Evolutionary conservation across 805 yeast genomes (phyloP).

Genomic region (Metschnikowia colocasiae): DNA sequence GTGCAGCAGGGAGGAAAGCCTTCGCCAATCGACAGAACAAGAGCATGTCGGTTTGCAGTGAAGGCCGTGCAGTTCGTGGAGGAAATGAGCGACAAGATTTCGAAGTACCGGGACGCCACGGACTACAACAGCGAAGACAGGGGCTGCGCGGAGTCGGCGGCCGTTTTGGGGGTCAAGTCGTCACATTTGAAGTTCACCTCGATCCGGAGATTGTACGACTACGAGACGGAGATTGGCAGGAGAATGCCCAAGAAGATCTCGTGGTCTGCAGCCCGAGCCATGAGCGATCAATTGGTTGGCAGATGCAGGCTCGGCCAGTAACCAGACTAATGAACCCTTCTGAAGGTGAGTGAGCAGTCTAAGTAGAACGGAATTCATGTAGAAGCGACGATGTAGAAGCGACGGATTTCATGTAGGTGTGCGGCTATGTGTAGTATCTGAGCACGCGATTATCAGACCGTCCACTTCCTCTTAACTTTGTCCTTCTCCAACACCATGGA

Average conservation of each 20-base stretch:
- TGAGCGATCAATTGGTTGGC: slow-evolving; percentile 83
- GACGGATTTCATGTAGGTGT: too few relatives aligned
- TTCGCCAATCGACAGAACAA: slow-evolving; percentile 71
- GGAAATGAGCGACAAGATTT: slow-evolving; percentile 25
- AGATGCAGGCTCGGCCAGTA: slow-evolving; percentile 34
- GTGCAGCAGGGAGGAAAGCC: slow-evolving; percentile 84
- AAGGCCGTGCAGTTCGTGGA: slow-evolving; percentile 70
- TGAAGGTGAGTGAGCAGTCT: too few relatives aligned
- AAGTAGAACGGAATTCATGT: too few relatives aligned
- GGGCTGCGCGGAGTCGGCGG: slow-evolving; percentile 52
- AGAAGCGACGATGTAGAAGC: too few relatives aligned
- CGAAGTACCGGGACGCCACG: slow-evolving; percentile 22
- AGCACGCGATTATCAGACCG: too few relatives aligned
- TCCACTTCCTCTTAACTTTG: too few relatives aligned
- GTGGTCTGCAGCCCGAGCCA: slow-evolving; percentile 73
- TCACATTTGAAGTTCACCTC: slow-evolving; percentile 74
- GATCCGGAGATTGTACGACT: slow-evolving; percentile 74
- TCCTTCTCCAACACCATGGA: neutral
- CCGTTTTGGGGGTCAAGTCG: slow-evolving; percentile 78
- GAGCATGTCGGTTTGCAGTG: slow-evolving; percentile 68
- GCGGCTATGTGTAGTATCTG: too few relatives aligned
- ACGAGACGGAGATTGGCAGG: slow-evolving; percentile 72
- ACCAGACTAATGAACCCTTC: too few relatives aligned
- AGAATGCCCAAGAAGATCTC: slow-evolving; percentile 88
- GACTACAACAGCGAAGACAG: slow-evolving; percentile 34